phyloP scores from a whole-genome alignment of 352 stramenopile species.

The Phytopythium cucurbitacearum region DNA sequence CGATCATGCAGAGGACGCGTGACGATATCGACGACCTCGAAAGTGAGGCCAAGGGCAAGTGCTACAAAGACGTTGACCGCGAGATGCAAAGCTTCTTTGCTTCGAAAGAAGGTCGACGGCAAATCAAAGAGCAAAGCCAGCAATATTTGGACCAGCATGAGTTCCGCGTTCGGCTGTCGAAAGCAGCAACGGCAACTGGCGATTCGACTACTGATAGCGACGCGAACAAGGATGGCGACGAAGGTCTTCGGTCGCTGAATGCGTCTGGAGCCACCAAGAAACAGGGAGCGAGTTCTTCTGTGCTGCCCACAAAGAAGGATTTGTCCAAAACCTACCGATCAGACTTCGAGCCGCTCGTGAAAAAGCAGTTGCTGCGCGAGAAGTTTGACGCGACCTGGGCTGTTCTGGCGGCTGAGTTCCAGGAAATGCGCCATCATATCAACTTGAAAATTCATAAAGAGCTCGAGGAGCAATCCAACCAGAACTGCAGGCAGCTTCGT shows the following conservation, averaged over 20 bases:
- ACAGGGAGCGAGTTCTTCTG: not conserved
- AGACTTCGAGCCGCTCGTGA: slow-evolving; percentile 79
- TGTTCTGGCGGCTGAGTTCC: slow-evolving; percentile 52
- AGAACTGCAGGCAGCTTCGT: slow-evolving; percentile 51
- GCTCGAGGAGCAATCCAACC: slow-evolving; percentile 49
- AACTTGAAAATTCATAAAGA: slow-evolving; percentile 72
- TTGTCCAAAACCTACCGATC: slow-evolving; percentile 48
- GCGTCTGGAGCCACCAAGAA: not conserved
- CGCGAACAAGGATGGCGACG: slow-evolving; percentile 1
- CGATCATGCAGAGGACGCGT: slow-evolving; percentile 64
- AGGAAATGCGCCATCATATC: slow-evolving; percentile 64
- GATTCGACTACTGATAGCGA: slow-evolving; percentile 1
- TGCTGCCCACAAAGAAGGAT: slow-evolving; percentile 40
- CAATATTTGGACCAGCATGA: slow-evolving; percentile 82
- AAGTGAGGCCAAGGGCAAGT: slow-evolving; percentile 62
- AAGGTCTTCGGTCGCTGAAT: not conserved
- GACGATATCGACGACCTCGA: slow-evolving; percentile 75
- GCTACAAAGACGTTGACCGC: slow-evolving; percentile 70
- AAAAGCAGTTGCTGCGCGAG: slow-evolving; percentile 75
- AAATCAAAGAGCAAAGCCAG: slow-evolving; percentile 53
- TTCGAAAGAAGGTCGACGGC: slow-evolving; percentile 65
- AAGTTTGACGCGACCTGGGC: slow-evolving; percentile 64
- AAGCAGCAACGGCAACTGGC: slow-evolving; percentile 13
- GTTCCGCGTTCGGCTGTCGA: slow-evolving; percentile 73
- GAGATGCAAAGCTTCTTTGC: slow-evolving; percentile 62